Base-by-base conservation (phyloP, 768 basidiomycete genomes). In the Termitomyces sp. region DNA sequence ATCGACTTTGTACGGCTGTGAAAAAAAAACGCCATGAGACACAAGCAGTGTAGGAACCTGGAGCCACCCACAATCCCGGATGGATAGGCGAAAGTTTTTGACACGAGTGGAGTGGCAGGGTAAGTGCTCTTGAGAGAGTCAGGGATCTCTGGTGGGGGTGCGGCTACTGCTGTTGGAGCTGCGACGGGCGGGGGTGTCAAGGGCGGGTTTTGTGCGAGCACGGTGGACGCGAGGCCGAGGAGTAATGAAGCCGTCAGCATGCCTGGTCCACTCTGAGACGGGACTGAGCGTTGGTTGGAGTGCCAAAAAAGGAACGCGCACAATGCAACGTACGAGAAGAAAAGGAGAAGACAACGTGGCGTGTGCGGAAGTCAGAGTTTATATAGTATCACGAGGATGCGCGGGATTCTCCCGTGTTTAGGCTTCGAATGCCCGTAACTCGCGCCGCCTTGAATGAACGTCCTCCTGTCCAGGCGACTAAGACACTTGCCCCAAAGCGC, bases 61-160 rank as follows among this genome's bases (percentile, higher is more conserved):
- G 54, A 47, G 19, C 21, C 5, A 69, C 75, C 55, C 12, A 78
- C 78, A 31, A 79, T 71, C 23, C 67, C 75, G 28, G 58, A 60
- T 0, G 78, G 77, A 53, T 78, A 79, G 0, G 69, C 64, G 62
- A 67, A 79, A 19, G 67, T 68, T 50, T 79, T 79, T 28, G 65
- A 68, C 23, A 71, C 76, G 26, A 79, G 72, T 0, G 78, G 75
- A 0, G 66, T 71, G 0, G 76, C 70, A 45, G 70, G 78, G 50
- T 66, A 73, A 17, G 76, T 71, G n/a, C 67, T 69, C 50, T 55
- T 54, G 9, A 53, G 51, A 11, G 59, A 12, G 19, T 56, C 55
- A 15, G 56, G 56, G 28, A 53, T 42, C 2, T 57, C 56, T 15
- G 46, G 11, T 15, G 46, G 56, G 5, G 56, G 19, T 17, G 30